Evolutionary conservation across 2,329 filamentous ascomycete species (phyloP), one percentile per base, ranked within the genome.

Genomic region (Fusarium pilosicola): DNA sequence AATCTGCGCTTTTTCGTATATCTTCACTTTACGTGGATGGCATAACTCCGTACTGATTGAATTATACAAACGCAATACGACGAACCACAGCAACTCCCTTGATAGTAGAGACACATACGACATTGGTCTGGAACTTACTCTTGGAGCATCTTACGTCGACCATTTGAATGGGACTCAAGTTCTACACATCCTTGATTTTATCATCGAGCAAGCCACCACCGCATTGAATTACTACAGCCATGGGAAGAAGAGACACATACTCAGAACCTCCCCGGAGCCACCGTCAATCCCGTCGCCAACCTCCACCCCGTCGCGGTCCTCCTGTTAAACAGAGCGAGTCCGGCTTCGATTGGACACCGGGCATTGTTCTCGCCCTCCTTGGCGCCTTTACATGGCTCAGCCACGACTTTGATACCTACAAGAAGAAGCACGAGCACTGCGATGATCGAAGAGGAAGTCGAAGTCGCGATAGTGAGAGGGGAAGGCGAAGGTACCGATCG

Each of bases 321-420:
- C 41, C 30, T 81, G 82, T 68, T 12, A 67, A 60, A 11, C 85
- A 86, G 62, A 74, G 67, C 42, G 71, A 75, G 34, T 61, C 71
- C 10, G 81, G 81, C 38, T 86, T 85, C 76, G 81, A 82, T 61
- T 85, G 84, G 82, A 80, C 77, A 9, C 81, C 82, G 36, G 83
- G 81, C 63, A 65, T 86, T 38, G 77, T 79, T 24, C 80, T 87
- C 6, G 82, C 81, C 13, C 74, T 83, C 30, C 73, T 82, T 22
- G 83, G 81, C 11, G 76, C 81, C 24, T 75, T 80, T 20, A 74
- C 83, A 3, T 75, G 77, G n/a, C 83, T 84, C 74, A 82, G 83
- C 65, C 81, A 84, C 68, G 83, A 85, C 68, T 82, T 78, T 36
- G 68, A 78, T 17, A 65, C 45, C 22, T 72, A 74, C 42, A 64